phyloP scores from a whole-genome alignment of 495 filamentous ascomycete genomes.

The Talaromyces proteolyticus region DNA sequence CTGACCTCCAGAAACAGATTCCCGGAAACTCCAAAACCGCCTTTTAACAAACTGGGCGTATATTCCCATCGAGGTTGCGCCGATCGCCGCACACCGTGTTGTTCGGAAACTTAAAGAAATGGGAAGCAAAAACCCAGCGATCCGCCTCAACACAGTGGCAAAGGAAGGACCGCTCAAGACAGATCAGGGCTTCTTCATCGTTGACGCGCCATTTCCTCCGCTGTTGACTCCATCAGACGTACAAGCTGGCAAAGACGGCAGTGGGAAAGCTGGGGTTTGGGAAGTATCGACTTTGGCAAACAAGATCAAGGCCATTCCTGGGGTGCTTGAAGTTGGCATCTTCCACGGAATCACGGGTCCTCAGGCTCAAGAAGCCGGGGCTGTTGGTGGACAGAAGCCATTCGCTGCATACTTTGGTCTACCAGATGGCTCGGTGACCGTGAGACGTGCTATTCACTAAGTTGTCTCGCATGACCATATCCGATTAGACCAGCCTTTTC shows the following conservation, averaged over 20 bases:
- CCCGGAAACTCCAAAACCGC: constrained; percentile 73
- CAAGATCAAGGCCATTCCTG: constrained; percentile 73
- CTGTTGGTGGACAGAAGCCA: constrained; percentile 78
- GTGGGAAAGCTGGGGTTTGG: constrained; percentile 56
- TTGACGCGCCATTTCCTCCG: constrained; percentile 81
- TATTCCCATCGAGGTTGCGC: constrained; percentile 90
- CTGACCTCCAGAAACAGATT: too few species aligned
- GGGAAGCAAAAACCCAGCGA: constrained; percentile 59
- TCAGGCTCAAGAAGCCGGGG: constrained; percentile 51
- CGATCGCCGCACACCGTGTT: constrained; percentile 68
- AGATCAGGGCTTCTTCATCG: constrained; percentile 89
- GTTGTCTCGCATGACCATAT: too few species aligned
- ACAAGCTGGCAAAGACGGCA: constrained; percentile 36
- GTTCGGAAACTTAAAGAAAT: constrained; percentile 60
- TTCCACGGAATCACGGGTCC: constrained; percentile 75
- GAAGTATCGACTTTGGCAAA: constrained; percentile 67
- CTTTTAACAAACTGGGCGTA: constrained; percentile 76
- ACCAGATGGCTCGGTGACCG: constrained; percentile 65
- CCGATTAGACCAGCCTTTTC: too few species aligned
- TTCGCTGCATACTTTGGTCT: constrained; percentile 93
- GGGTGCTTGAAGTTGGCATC: constrained; percentile 87
- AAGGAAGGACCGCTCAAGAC: constrained; percentile 85
- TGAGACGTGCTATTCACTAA: constrained; percentile 34
- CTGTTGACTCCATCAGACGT: constrained; percentile 60
- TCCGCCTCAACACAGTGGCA: constrained; percentile 59